Base-by-base conservation (phyloP, 2,329 filamentous ascomycete species). In the Colletotrichum orchidophilum region DNA sequence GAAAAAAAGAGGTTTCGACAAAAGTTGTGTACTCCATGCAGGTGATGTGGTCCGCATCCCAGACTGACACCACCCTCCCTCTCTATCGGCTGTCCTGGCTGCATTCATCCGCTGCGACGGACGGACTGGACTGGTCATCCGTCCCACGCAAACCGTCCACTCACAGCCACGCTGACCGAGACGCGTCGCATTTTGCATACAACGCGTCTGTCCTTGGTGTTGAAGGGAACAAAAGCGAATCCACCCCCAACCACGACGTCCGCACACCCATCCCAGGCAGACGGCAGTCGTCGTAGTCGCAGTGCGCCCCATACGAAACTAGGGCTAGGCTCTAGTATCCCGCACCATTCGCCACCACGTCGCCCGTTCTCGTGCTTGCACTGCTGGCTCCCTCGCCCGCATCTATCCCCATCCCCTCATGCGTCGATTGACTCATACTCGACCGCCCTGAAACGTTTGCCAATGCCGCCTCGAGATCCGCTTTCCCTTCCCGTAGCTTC, bases 401-500 rank as follows among this genome's bases (percentile, higher is more conserved):
- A 68, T 71, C 68, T 35, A 35, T 49, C 49, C n/a, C 29, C 54
- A 27, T 65, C 49, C 59, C 64, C 63, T 65, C 55, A 18, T 49
- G 46, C 46, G 39, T 72, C 64, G 64, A 49, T 69, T 72, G 65
- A 73, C 70, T 69, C 70, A 70, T 52, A 61, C 65, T 50, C 55
- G 70, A 55, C 60, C 39, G 33, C 31, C 67, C 70, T 70, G 62
- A 73, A 72, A 65, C 65, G 53, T 33, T 62, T 50, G 65, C 60
- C 42, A 52, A 29, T 39, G 55, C 26, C 42, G 29, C 69, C 63
- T 53, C 71, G 73, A 35, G 59, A 50, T 71, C 68, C 68, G 64
- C 69, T 27, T 63, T 73, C 24, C 66, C 77, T 71, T 79, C 77
- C 72, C 80, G 83, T 50, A 93, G 81, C 75, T 87, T 91, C 74